Conservation (phyloP, 2,329 filamentous ascomycete genomes). For the Ophiostoma novo-ulmi region DNA sequence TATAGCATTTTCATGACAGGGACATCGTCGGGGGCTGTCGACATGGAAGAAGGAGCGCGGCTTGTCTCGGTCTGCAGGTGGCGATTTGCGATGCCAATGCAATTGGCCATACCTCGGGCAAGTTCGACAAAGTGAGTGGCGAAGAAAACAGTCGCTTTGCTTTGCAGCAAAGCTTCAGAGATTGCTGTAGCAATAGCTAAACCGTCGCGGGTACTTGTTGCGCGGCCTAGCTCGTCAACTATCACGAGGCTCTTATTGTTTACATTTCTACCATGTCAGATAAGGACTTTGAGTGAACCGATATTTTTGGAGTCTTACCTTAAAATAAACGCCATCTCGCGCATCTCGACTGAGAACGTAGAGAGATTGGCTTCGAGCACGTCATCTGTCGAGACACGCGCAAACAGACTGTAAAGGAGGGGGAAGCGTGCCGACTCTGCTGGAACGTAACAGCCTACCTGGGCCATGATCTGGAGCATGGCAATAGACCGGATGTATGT, state of each 20-base stretch:
- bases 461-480: constrained; percentile 84
- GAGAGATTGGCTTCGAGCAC: constrained; percentile 86
- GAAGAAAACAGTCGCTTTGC: constrained; percentile 78
- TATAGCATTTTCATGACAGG: constrained; percentile 81
- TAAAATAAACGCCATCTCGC: constrained; percentile 89
- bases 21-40: constrained; percentile 38
- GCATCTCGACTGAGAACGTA: constrained; percentile 91
- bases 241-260: constrained; percentile 71
- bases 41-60: constrained; percentile 22
- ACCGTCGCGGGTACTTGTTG: constrained; percentile 83
- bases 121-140: constrained; percentile 88
- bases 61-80: constrained; percentile 68
- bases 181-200: constrained; percentile 85
- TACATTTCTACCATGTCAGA: constrained; percentile 54
- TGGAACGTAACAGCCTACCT: constrained; percentile 86
- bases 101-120: constrained; percentile 66
- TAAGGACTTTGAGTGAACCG: background rate
- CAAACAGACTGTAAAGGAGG: constrained; percentile 77
- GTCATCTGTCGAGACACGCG: constrained; percentile 80
- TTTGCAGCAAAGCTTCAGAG: constrained; percentile 79
- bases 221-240: constrained; percentile 86
- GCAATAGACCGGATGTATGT: constrained; percentile 88
- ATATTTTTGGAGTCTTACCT: constrained; percentile 37
- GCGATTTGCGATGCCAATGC: constrained; percentile 73
- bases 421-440: constrained; percentile 78